A percentile compares a stretch with the other conserved stretches of the same genome.
phyloP scores from a whole-genome alignment of 805 yeast species.

The Metschnikowia dekortorum region DNA sequence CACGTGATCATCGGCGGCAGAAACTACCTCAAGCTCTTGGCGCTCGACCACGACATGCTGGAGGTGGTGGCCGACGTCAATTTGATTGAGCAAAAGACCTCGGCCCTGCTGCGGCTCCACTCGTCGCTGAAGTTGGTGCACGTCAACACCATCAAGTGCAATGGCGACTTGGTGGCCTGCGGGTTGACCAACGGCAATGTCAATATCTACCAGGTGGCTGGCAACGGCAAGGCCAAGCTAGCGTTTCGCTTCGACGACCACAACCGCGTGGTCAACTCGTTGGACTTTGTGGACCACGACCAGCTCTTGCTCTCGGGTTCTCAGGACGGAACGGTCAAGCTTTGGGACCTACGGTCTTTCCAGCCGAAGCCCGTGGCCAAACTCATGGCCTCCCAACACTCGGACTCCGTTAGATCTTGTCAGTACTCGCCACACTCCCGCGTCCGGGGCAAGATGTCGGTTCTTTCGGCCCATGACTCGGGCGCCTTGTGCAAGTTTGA shows the following conservation, averaged over 20 bases:
- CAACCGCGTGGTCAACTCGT: conserved; percentile 38
- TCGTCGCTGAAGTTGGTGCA: conserved; percentile 24
- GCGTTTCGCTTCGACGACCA: conserved; percentile 33
- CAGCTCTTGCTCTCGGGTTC: conserved; percentile 50
- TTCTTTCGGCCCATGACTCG: conserved; percentile 82
- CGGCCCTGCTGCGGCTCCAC: conserved; percentile 9
- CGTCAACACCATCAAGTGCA: conserved; percentile 37
- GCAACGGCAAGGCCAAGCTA: conserved; percentile 30
- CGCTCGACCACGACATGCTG: conserved; percentile 28
- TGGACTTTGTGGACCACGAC: conserved; percentile 30
- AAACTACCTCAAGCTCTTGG: conserved; percentile 34
- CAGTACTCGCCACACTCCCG: conserved; percentile 51
- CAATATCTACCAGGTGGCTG: conserved; percentile 27
- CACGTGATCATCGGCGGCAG: conserved; percentile 42
- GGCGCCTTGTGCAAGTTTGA: conserved; percentile 90
- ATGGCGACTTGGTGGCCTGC: conserved; percentile 32
- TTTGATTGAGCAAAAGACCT: conserved; percentile 25
- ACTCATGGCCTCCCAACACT: conserved; percentile 48
- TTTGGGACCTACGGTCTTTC: conserved; percentile 65
- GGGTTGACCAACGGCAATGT: conserved; percentile 38
- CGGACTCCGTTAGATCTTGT: conserved; percentile 65
- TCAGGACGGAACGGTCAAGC: conserved; percentile 72
- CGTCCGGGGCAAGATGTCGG: conserved; percentile 32
- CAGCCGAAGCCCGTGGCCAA: conserved; percentile 45
- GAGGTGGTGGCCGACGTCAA: conserved; percentile 31